phyloP scores from a whole-genome alignment of 2,329 filamentous ascomycete genomes.

The Stagonosporopsis tanaceti region DNA sequence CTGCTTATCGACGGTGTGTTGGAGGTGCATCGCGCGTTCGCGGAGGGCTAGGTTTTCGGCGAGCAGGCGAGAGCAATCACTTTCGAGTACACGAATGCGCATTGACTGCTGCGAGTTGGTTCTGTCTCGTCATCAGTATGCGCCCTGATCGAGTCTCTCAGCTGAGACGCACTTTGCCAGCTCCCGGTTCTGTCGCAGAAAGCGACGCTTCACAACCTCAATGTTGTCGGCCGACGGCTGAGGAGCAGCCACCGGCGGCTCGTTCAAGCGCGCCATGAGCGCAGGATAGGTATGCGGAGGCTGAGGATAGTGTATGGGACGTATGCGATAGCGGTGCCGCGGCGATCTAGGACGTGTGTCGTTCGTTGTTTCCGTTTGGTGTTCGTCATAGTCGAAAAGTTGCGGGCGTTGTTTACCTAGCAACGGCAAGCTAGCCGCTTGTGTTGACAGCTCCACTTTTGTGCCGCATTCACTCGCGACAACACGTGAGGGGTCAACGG shows the following conservation, averaged over 20 bases:
- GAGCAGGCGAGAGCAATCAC: constrained; percentile 76
- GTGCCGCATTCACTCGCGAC: constrained; percentile 7
- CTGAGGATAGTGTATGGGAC: constrained; percentile 38
- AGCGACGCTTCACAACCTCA: constrained; percentile 74
- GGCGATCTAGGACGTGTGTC: constrained; percentile 22
- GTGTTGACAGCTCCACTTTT: constrained; percentile 13
- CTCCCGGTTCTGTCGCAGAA: constrained; percentile 84
- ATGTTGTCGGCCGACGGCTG: constrained; percentile 68
- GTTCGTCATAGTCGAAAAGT: constrained; percentile 34
- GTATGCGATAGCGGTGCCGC: constrained; percentile 21
- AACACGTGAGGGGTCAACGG: constrained; percentile 38
- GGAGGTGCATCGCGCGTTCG: constrained; percentile 73
- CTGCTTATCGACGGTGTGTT: constrained; percentile 71
- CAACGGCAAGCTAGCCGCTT: constrained; percentile 34
- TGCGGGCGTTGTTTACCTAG: constrained; percentile 45
- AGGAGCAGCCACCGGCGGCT: constrained; percentile 61
- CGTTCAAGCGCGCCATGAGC: constrained; percentile 83
- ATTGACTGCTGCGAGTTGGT: constrained; percentile 80
- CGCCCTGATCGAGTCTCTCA: background rate
- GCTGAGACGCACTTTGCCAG: constrained; percentile 65
- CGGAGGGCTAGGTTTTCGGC: constrained; percentile 81
- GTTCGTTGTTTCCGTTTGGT: constrained; percentile 44
- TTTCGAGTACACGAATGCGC: constrained; percentile 78
- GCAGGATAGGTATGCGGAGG: constrained; percentile 47
- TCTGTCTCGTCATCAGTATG: constrained; percentile 49